Conservation (phyloP, 345 rosid genomes). For the Citrus hindsii region DNA sequence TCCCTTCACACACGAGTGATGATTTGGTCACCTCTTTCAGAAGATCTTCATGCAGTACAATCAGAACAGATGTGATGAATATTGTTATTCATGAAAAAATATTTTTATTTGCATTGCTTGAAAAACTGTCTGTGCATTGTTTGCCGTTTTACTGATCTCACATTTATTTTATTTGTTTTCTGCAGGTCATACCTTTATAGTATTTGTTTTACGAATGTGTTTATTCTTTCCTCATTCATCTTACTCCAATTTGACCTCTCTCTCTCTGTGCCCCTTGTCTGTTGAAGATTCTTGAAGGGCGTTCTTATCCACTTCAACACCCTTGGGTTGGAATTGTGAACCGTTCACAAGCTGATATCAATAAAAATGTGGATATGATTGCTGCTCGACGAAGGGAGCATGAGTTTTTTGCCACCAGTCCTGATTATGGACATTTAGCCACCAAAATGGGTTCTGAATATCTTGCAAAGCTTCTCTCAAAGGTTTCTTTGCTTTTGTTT, state of each 20-base stretch:
- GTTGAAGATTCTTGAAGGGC: slow-evolving; percentile 68
- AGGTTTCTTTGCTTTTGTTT: slow-evolving; percentile 28
- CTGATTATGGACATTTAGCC: slow-evolving; percentile 64
- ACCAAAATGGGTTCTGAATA: slow-evolving; percentile 74
- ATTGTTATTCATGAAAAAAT: not conserved
- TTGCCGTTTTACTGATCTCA: not conserved
- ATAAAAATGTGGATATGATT: slow-evolving; percentile 64
- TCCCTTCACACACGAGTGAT: not conserved
- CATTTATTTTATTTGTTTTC: not conserved
- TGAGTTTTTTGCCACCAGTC: slow-evolving; percentile 63
- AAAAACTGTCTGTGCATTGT: not conserved
- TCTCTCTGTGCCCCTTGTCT: not conserved
- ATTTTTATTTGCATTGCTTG: not conserved
- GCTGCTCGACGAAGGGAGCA: slow-evolving; percentile 66
- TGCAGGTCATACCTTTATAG: not conserved
- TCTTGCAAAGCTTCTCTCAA: slow-evolving; percentile 75
- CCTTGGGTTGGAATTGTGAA: slow-evolving; percentile 82
- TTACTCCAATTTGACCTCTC: not conserved
- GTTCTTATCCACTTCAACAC: slow-evolving; percentile 54
- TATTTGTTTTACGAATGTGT: not conserved
- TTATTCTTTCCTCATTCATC: not conserved
- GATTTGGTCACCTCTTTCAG: not conserved
- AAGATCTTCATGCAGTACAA: not conserved
- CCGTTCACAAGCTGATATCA: slow-evolving; percentile 75
- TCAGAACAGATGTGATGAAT: not conserved